Conservation (phyloP, 306 rosid species). For the Prunus mira region DNA sequence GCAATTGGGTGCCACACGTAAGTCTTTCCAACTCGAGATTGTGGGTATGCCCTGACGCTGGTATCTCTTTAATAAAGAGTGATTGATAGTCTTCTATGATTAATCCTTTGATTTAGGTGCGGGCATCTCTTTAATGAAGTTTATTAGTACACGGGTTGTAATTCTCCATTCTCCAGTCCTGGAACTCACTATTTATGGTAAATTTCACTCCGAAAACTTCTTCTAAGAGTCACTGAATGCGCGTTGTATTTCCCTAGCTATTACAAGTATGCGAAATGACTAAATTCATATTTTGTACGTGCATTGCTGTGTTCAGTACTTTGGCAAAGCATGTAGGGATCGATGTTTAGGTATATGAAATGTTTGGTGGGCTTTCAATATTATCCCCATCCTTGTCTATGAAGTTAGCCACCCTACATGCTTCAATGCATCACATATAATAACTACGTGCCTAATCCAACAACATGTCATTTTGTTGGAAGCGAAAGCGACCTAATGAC, state of each 20-base stretch:
- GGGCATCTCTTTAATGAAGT: too few species aligned
- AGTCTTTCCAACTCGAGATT: too few species aligned
- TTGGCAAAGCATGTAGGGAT: neutral
- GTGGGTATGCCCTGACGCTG: too few species aligned
- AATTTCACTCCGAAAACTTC: too few species aligned
- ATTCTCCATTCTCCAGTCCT: too few species aligned
- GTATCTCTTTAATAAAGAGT: neutral
- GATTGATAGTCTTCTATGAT: conserved; percentile 2
- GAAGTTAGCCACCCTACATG: conserved; percentile 14
- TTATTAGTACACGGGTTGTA: too few species aligned
- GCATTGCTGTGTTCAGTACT: neutral
- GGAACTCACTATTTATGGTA: too few species aligned
- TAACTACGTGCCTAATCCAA: conserved; percentile 20
- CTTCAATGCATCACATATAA: neutral
- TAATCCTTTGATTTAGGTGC: neutral
- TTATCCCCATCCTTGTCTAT: conserved; percentile 10
- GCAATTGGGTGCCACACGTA: too few species aligned
- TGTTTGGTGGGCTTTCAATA: conserved; percentile 3
- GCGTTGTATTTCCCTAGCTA: too few species aligned
- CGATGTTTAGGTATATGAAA: neutral
- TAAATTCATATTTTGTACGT: too few species aligned
- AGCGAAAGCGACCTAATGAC: neutral
- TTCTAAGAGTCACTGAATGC: too few species aligned
- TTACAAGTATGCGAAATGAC: too few species aligned
- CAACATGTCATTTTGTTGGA: conserved; percentile 9